Conservation (phyloP, 768 basidiomycete species). For the Chlorophyllum brunneum region DNA sequence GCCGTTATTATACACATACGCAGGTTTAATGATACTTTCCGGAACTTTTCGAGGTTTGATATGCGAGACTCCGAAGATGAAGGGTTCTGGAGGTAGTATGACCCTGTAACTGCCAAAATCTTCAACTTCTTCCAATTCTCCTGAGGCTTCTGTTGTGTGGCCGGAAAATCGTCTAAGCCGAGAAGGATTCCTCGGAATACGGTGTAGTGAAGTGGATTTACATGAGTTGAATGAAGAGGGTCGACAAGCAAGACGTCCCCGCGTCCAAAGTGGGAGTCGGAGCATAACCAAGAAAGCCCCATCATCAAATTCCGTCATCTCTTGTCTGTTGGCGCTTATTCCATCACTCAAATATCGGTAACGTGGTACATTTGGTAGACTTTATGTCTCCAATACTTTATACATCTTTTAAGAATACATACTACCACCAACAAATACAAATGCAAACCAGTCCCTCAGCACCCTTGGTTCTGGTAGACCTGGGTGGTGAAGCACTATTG, state of each 20-base stretch:
- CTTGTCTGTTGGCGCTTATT: too few species aligned
- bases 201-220: neutral
- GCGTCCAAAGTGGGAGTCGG: slow-evolving; percentile 3
- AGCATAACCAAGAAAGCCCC: slow-evolving; percentile 9
- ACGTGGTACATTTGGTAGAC: neutral
- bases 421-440: neutral
- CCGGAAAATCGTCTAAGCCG: neutral
- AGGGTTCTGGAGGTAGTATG: slow-evolving; percentile 64
- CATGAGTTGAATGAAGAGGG: neutral
- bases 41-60: slow-evolving; percentile 59
- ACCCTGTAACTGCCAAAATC: slow-evolving; percentile 54
- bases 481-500: slow-evolving; percentile 44
- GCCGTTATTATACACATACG: slow-evolving; percentile 37
- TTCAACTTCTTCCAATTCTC: slow-evolving; percentile 17
- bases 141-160: neutral
- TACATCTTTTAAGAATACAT: neutral
- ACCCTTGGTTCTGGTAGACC: slow-evolving; percentile 36
- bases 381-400: neutral
- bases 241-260: neutral
- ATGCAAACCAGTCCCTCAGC: slow-evolving; percentile 20
- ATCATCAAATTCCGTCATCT: too few species aligned
- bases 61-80: slow-evolving; percentile 59
- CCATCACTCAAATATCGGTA: neutral
- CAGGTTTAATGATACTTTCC: slow-evolving; percentile 46
- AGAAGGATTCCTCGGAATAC: neutral